phyloP scores from a whole-genome alignment of 2,329 filamentous ascomycete species.

The Leptographium procerum region DNA sequence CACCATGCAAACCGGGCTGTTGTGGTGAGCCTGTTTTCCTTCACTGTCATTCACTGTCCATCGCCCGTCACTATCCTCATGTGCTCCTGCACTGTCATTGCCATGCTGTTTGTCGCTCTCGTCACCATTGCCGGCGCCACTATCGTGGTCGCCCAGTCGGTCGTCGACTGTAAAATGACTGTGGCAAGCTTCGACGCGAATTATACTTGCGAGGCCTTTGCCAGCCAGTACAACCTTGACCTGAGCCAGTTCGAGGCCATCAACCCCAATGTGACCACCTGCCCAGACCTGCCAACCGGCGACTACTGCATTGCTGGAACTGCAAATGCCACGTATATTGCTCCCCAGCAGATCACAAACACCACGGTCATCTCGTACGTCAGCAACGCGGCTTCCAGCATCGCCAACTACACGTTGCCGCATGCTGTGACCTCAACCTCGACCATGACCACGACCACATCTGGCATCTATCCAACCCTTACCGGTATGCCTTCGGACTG shows the following conservation, averaged over 20 bases:
- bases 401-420: too few relatives aligned
- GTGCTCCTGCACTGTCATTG: too few relatives aligned
- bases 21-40: not conserved
- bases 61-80: not conserved
- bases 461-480: too few relatives aligned
- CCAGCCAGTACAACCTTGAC: not conserved
- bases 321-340: not conserved
- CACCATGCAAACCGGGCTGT: not conserved
- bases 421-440: too few relatives aligned
- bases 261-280: not conserved
- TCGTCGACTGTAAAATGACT: not conserved
- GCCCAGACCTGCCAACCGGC: not conserved
- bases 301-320: not conserved
- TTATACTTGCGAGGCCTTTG: not conserved
- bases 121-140: not conserved
- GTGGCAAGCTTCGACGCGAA: not conserved
- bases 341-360: not conserved
- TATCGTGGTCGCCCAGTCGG: not conserved
- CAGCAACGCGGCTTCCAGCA: too few relatives aligned
- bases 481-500: too few relatives aligned
- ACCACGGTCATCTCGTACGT: not conserved
- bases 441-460: too few relatives aligned
- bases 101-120: not conserved
- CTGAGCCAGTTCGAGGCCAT: not conserved
- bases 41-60: not conserved